Base-by-base conservation (phyloP, 192 early-diverging fungal species). In the Chytriomyces sp. region DNA sequence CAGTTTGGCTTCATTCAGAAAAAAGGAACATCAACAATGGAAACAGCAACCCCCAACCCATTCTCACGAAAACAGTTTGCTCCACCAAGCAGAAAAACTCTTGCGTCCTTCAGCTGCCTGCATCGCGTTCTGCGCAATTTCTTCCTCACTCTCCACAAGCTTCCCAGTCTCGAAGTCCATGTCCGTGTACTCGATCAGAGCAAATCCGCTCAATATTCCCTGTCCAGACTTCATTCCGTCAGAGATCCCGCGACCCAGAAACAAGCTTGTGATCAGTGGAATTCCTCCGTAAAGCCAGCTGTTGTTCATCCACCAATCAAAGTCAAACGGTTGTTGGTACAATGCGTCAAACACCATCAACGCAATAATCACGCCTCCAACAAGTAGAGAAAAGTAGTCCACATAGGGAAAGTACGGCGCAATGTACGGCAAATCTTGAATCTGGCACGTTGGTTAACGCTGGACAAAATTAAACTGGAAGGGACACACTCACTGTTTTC, bases 161-260 rank as follows among this genome's bases (percentile, higher is more conserved):
- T 45, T 61, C 26, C 61, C 69, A 5, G 77, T 72, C 59, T 72
- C 77, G 47, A 78, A 78, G 43, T 73, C 71, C 71, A 73, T 73
- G 18, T 73, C 64, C 26, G 47, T 66, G 67, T 57, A 69, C 49
- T 1, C 8, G 26, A 77, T 59, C 3, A 72, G 23, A 20, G 24
- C 49, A 47, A 65, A 60, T 11, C 68, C 64, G 23, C 23, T 48
- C 26, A 35, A 35, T 13, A 57, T 16, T 11, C 69, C 69, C 10
- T 59, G 50, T 50, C 69, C 69, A 71, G 69, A 71, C 11, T 28
- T 50, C 13, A 24, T 9, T 18, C 69, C 69, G 8, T 59, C 28
- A 0, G 28, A 35, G 28, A 59, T 18, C 18, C 20, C 69, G 23
- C 50, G 62, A 7, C 43, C 45, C 7, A 74, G 16, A 35, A 43